These are phyloP conservation scores for Globisporangium cystogenes DNA, from an alignment of 352 stramenopile genomes.

Conservation along the genomic window DNA sequence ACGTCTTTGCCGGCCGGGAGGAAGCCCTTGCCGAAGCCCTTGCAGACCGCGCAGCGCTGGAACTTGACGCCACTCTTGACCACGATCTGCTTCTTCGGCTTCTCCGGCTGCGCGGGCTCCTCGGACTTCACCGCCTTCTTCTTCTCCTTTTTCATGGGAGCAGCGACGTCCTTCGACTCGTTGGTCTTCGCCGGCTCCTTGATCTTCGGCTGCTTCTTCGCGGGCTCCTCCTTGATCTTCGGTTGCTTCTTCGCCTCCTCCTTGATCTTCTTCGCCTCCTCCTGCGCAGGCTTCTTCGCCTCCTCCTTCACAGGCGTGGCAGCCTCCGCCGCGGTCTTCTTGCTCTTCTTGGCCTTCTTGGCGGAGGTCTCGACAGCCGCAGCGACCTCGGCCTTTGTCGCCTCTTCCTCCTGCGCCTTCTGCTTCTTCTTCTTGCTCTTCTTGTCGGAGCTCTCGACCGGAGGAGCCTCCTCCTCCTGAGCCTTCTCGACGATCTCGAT, in stretches of 20 bases:
- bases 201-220: conserved; percentile 8
- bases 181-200: conserved; percentile 17
- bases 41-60: conserved; percentile 57
- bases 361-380: neutral
- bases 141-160: conserved; percentile 9
- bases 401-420: conserved; percentile 12
- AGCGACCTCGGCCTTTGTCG: neutral
- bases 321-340: conserved; percentile 20
- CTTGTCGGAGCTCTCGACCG: neutral
- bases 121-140: conserved; percentile 13
- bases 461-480: conserved; percentile 3
- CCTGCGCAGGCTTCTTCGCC: conserved; percentile 1
- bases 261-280: conserved; percentile 8
- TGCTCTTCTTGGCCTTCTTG: conserved; percentile 16
- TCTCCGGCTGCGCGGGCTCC: conserved; percentile 15
- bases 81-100: conserved; percentile 25
- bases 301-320: neutral
- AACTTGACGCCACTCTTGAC: conserved; percentile 71
- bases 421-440: conserved; percentile 25
- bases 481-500: no score
- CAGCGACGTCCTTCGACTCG: conserved; percentile 5
- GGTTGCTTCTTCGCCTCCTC: conserved; percentile 21
- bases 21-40: conserved; percentile 71
- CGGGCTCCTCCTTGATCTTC: neutral
- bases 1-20: conserved; percentile 52